Percentiles rank a stretch among this genome's conserved stretches.
Evolutionary conservation across 352 stramenopile genomes (phyloP).

Genomic region (Elongisporangium senticosum): DNA sequence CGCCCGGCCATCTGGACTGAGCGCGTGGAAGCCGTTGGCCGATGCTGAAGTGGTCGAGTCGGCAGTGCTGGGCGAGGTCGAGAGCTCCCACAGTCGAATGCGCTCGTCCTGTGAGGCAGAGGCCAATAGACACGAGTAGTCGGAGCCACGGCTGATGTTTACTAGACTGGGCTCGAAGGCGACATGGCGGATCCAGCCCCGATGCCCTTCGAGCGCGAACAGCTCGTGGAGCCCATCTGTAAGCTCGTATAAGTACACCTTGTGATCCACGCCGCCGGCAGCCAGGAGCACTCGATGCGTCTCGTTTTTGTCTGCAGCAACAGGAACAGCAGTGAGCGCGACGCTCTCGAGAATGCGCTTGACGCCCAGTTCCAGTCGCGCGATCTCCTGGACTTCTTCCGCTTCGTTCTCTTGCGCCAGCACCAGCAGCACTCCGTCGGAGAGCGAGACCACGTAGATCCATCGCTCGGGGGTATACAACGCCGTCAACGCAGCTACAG

Average conservation of each 20-base stretch:
- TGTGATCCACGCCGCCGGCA: conserved; percentile 58
- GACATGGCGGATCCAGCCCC: conserved; percentile 62
- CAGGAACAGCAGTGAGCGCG: conserved; percentile 12
- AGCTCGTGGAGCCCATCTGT: conserved; percentile 7
- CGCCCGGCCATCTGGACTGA: neutral
- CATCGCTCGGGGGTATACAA: conserved; percentile 21
- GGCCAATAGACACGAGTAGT: conserved; percentile 25
- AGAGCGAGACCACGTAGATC: conserved; percentile 42
- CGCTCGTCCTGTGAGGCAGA: conserved; percentile 69
- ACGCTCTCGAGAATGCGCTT: conserved; percentile 55
- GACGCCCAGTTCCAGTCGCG: conserved; percentile 23
- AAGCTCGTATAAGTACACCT: conserved; percentile 62
- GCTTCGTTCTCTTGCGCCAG: conserved; percentile 21
- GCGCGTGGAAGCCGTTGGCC: neutral
- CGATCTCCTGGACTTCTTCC: conserved; percentile 9
- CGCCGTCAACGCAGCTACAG: conserved; percentile 32
- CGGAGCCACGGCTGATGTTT: conserved; percentile 1
- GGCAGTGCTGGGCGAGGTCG: neutral
- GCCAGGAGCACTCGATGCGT: conserved; percentile 41
- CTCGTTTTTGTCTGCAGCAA: neutral
- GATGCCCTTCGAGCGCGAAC: conserved; percentile 50
- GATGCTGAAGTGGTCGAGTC: neutral
- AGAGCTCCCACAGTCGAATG: conserved; percentile 65
- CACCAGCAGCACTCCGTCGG: conserved; percentile 34
- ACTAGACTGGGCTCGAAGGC: conserved; percentile 24